Evolutionary conservation across 345 rosid genomes (phyloP).

Genomic region (Linum lewisii): DNA sequence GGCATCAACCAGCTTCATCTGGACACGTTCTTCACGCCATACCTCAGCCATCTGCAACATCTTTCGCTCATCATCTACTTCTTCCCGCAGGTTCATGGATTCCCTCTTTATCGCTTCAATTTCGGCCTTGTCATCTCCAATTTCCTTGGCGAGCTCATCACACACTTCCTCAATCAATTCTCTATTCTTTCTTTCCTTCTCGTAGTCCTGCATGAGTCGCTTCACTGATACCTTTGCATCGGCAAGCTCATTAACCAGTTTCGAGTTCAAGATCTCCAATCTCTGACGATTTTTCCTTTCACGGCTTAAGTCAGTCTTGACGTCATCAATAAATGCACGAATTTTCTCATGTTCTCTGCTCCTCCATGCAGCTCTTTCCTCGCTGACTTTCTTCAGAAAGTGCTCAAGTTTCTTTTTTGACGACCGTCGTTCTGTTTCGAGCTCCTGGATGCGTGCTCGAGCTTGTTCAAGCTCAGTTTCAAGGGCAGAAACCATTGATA

Average conservation of each 20-base stretch:
- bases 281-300: constrained; percentile 68
- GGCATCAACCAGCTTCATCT: constrained; percentile 85
- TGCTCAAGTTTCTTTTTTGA: constrained; percentile 79
- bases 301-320: constrained; percentile 50
- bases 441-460: constrained; percentile 45
- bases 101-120: constrained; percentile 62
- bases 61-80: constrained; percentile 74
- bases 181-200: constrained; percentile 66
- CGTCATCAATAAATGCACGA: constrained; percentile 58
- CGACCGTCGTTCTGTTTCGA: constrained; percentile 57
- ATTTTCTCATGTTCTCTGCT: constrained; percentile 79
- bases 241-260: constrained; percentile 69
- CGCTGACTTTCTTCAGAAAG: constrained; percentile 70
- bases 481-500: constrained; percentile 49
- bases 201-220: constrained; percentile 48
- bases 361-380: constrained; percentile 77
- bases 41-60: constrained; percentile 98
- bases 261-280: constrained; percentile 56
- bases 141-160: constrained; percentile 80
- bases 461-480: constrained; percentile 62
- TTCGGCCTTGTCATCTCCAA: constrained; percentile 74
- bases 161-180: constrained; percentile 81
- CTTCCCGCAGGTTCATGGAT: constrained; percentile 51
- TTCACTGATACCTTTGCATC: constrained; percentile 56
- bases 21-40: constrained; percentile 95